phyloP scores from a whole-genome alignment of 352 stramenopile species.

The Pythium dissotocum region DNA sequence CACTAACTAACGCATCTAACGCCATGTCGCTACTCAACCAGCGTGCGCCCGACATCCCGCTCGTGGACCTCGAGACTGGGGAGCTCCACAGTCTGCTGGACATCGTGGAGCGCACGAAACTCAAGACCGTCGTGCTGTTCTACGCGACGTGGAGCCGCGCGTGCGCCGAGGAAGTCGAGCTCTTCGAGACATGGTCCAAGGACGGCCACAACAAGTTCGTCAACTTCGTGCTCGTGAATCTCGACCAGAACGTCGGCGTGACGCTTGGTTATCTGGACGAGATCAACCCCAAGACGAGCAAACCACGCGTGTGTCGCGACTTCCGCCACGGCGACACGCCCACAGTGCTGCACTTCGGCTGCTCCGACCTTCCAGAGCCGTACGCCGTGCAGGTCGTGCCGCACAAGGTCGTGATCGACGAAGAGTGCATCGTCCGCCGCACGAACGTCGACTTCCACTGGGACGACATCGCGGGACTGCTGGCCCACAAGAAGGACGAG shows the following conservation, averaged over 20 bases:
- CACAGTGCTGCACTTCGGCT: constrained; percentile 59
- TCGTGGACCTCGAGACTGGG: constrained; percentile 57
- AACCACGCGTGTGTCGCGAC: constrained; percentile 52
- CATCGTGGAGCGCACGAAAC: constrained; percentile 35
- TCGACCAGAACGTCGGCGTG: constrained; percentile 59
- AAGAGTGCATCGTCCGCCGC: constrained; percentile 44
- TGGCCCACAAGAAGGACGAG: constrained; percentile 48
- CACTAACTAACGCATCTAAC: background rate
- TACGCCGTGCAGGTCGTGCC: constrained; percentile 54
- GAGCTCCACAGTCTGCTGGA: constrained; percentile 36
- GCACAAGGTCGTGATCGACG: constrained; percentile 52
- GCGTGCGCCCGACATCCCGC: constrained; percentile 41
- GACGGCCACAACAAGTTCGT: constrained; percentile 39
- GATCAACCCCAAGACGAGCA: constrained; percentile 36
- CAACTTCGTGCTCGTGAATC: constrained; percentile 67
- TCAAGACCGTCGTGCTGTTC: constrained; percentile 54
- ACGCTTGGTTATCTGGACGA: constrained; percentile 52
- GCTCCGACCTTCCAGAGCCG: constrained; percentile 47
- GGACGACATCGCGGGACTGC: constrained; percentile 54
- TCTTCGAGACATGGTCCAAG: constrained; percentile 63
- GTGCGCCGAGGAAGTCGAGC: constrained; percentile 50
- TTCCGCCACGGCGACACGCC: constrained; percentile 42
- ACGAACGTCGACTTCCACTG: constrained; percentile 63
- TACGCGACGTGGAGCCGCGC: constrained; percentile 69
- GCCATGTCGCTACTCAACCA: constrained; percentile 57